Conservation (phyloP, 495 filamentous ascomycete species). For the Talaromyces wortmannii region DNA sequence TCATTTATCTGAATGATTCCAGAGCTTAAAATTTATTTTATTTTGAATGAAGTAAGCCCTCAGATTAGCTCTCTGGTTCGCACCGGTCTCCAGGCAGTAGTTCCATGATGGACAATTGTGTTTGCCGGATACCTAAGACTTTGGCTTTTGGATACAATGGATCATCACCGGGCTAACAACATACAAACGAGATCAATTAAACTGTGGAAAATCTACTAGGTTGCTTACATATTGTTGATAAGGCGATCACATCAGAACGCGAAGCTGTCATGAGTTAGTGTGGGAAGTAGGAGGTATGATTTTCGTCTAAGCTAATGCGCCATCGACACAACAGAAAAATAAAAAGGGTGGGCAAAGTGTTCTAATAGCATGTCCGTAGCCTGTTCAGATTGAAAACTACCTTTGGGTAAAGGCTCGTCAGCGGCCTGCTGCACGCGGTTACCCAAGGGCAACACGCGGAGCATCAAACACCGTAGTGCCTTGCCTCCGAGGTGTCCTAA, state of each 20-base stretch:
- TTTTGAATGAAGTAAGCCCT: slow-evolving; percentile 20
- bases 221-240: too few relatives aligned
- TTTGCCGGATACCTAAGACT: slow-evolving; percentile 42
- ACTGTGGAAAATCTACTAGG: neutral
- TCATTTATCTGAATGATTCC: too few relatives aligned
- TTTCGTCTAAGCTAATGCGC: neutral
- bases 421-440: slow-evolving; percentile 27
- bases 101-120: slow-evolving; percentile 7
- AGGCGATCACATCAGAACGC: neutral
- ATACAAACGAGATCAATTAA: neutral
- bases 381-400: slow-evolving; percentile 34
- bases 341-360: neutral
- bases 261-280: too few relatives aligned
- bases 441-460: slow-evolving; percentile 23
- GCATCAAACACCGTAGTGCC: slow-evolving; percentile 10
- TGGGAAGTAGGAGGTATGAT: neutral
- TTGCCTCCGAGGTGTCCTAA: slow-evolving; percentile 23
- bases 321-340: neutral
- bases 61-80: slow-evolving; percentile 55
- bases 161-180: slow-evolving; percentile 39
- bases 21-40: too few relatives aligned
- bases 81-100: slow-evolving; percentile 38
- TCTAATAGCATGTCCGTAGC: slow-evolving; percentile 6
- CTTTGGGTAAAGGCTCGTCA: slow-evolving; percentile 27
- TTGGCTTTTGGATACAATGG: slow-evolving; percentile 46